phyloP scores from a whole-genome alignment of 164 flowering plant genomes.

The Tetrastigma voinierianum region DNA sequence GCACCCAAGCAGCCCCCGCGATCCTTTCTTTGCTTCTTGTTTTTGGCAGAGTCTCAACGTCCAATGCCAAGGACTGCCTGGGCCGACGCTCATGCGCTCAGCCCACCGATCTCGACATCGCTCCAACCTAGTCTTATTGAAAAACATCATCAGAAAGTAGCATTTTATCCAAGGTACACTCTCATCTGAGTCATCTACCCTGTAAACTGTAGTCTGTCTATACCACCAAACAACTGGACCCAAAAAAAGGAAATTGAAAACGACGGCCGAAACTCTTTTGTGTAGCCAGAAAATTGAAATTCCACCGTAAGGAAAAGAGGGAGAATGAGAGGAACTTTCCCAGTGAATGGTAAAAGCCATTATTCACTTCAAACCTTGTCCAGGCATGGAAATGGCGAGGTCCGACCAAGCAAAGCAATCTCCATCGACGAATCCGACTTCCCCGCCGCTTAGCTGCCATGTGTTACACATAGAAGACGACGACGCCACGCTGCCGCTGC shows the following conservation, averaged over 20 bases:
- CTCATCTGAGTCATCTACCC: too few species aligned
- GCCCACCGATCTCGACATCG: too few species aligned
- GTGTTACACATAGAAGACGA: conserved; percentile 15
- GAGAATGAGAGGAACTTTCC: neutral
- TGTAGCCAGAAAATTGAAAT: neutral
- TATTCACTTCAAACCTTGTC: conserved; percentile 28
- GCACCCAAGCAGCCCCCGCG: too few species aligned
- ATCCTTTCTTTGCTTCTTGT: too few species aligned
- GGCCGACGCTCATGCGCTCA: too few species aligned
- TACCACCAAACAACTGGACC: neutral
- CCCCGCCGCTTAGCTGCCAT: conserved; percentile 27
- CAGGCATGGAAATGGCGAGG: conserved; percentile 45
- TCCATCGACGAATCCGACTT: conserved; percentile 24
- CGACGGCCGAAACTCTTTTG: too few species aligned
- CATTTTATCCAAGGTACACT: too few species aligned
- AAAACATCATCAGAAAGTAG: too few species aligned
- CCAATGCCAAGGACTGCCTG: too few species aligned
- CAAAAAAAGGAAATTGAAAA: neutral
- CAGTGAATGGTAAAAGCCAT: neutral
- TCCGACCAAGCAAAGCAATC: conserved; percentile 58
- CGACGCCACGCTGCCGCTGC: conserved; percentile 1
- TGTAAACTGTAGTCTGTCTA: too few species aligned
- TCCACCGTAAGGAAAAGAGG: neutral
- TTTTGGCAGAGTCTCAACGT: too few species aligned
- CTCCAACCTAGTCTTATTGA: too few species aligned